Evolutionary conservation across 2,329 filamentous ascomycete genomes (phyloP), one percentile per base, ranked within the genome.

Genomic region (Dactylellina haptotyla): DNA sequence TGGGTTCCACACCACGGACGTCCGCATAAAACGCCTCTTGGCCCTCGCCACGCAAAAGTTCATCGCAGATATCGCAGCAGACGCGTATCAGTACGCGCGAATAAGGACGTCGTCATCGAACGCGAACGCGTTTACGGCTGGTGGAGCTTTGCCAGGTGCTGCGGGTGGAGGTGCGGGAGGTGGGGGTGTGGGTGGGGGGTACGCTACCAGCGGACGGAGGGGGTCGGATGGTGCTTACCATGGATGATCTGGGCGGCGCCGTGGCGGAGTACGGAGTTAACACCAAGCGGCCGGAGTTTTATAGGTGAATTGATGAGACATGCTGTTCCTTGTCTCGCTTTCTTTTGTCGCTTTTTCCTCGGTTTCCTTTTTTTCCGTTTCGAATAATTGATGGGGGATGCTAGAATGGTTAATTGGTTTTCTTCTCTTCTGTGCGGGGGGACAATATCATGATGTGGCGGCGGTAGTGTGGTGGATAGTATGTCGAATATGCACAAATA

Each of bases 21-120:
- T 90, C 18, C 92, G 93, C 69, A 90, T 99, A 26, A 92, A 94
- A 20, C 92, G 94, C 51, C 90, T 99, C 2, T 90, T 99, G 45
- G 94, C 95, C 1, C 90, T 99, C 6, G 95, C 95, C n/a, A 97
- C 95, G 0, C 95, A 99, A 80, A 99, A 99, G 81, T 99, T 99
- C 84, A 91, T 99, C 78, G 93, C 95, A 70, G 95, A 99, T 81
- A 92, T 99, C 76, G 95, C 95, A 1, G 93, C 95, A 66, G 95
- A 99, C 81, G 93, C 95, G 1, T 99, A 99, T 81, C 95, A 99
- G 82, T 98, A 97, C 85, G 93, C 90, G 74, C 92, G 94, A 59
- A 98, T 99, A 79, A 90, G 95, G 41, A 94, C 91, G 20, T 96
- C 95, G 80, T 93, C 90, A 69, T 88, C 86, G 25, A 93, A 91